Base-by-base conservation (phyloP, 2,329 filamentous ascomycete species). In the Colletotrichum tabaci region DNA sequence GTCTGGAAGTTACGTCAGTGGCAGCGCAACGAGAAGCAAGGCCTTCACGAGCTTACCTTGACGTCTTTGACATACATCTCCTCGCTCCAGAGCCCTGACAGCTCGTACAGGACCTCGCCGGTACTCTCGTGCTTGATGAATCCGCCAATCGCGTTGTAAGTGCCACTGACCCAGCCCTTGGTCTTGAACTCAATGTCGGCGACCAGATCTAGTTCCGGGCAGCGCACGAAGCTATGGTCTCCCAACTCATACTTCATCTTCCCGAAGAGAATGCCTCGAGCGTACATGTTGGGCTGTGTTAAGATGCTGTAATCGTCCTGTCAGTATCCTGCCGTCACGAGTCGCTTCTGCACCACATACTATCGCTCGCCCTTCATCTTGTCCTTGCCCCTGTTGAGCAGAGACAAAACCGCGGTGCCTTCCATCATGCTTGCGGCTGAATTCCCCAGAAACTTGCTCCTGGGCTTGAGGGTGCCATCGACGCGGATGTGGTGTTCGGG, bases 191-290 rank as follows among this genome's bases (percentile, higher is more conserved):
- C 96, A 73, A 99, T 91, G 80, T 99, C 96, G 72, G 95, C 96
- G 35, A 91, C 89, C 21, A 99, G 87, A 69, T 95, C 92, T 21
- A 94, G 89, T 80, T 98, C 96, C 0, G 96, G 94, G 81, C 96
- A 98, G 75, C 92, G 90, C 23, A 99, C 94, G 77, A 95, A 94
- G 80, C 95, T 98, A 84, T 98, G 95, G 80, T 98, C 96, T 74
- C 96, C 96, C 9, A 99, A 90, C 84, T 99, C 96, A 82, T 98
- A 99, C 82, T 98, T 98, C 96, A 99, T 98, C 82, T 98, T 98
- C 58, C 96, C 96, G 78, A 99, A 98, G 10, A 99, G 87, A 72
- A 99, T 98, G 46, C 96, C 96, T 73, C 96, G 90, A 26, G 96
- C 96, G 81, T 99, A 99, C 95, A 99, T 99, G 85, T 99, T 99